Evolutionary conservation across 2,329 filamentous ascomycete genomes (phyloP), one percentile per base, ranked within the genome.

Genomic region (Aspergillus arachidicola): DNA sequence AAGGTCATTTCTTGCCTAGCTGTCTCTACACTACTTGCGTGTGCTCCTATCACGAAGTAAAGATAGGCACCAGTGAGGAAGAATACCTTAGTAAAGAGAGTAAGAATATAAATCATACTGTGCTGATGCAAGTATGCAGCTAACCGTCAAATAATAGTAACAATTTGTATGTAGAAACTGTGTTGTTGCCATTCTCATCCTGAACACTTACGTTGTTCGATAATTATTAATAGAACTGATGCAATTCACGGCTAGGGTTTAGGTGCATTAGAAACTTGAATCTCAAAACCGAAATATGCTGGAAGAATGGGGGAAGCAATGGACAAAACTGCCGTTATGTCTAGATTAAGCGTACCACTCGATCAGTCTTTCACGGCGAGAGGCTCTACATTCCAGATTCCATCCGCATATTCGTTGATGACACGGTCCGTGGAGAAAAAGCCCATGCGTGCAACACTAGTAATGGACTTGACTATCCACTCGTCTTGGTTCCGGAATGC

Each of bases 391-490:
- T 98, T 98, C 95, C 95, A 99, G 77, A 99, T 97, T 67, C 86
- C 89, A 78, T 99, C 94, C 0, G 95, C 95, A 80, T 99, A 99
- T 84, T 97, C 94, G 73, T 94, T 92, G 78, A 98, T 97, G 81
- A 94, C 97, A 45, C 94, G 87, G 78, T 98, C 94, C 67, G 91
- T 94, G 70, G 89, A 94, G 83, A 98, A 98, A 87, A 98, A 98
- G 43, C 94, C 95, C 95, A 99, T 99, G 46, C 94, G 85, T 7
- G 93, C 86, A 21, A 99, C 95, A 63, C 91, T 91, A 48, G 87
- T 89, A 74, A 99, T 98, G 67, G 87, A 90, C 86, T 97, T 97
- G 66, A 88, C 90, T 63, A 96, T 81, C 95, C 95, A 99, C 72
- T 92, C 90, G 64, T 97, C 93, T 77, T 94, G 91, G 80, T 98